Evolutionary conservation across 495 filamentous ascomycete species (phyloP).

Genomic region (Paragyromitra xinjiangensis): DNA sequence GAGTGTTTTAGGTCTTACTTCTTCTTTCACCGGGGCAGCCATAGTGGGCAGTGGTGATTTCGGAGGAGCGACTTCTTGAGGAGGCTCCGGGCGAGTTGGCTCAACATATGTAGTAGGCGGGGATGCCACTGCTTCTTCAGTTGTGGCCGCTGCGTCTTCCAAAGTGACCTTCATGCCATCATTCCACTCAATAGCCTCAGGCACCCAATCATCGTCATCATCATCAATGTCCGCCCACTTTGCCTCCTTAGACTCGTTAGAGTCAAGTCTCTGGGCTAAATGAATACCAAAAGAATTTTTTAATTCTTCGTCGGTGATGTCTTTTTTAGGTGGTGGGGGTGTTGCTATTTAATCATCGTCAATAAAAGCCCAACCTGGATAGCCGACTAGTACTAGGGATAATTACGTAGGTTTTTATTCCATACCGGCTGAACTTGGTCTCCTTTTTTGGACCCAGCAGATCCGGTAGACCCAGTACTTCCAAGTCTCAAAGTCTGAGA

Average conservation of each 20-base stretch:
- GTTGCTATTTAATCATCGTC: conserved; percentile 65
- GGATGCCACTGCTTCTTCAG: conserved; percentile 56
- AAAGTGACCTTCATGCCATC: conserved; percentile 87
- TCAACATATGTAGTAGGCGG: conserved; percentile 36
- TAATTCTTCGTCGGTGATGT: conserved; percentile 95
- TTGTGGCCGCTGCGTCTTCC: conserved; percentile 59
- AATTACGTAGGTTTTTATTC: conserved; percentile 97
- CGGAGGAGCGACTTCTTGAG: conserved; percentile 54
- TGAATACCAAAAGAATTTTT: conserved; percentile 97
- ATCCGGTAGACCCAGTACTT: conserved; percentile 64
- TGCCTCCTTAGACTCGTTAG: conserved; percentile 79
- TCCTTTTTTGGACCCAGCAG: conserved; percentile 64
- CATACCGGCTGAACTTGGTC: conserved; percentile 74
- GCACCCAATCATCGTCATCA: conserved; percentile 97
- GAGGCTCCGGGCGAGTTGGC: conserved; percentile 28
- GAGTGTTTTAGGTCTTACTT: conserved; percentile 52
- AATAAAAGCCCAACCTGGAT: conserved; percentile 20
- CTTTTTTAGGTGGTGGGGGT: conserved; percentile 81
- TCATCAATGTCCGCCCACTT: conserved; percentile 99
- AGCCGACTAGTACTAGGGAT: conserved; percentile 10
- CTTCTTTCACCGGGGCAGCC: conserved; percentile 33
- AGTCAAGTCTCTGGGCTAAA: conserved; percentile 86
- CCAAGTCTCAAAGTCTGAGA: conserved; percentile 59
- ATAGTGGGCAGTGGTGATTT: conserved; percentile 33
- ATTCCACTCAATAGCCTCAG: conserved; percentile 94